Base-by-base conservation (phyloP, 2,329 filamentous ascomycete genomes). In the Pyricularia pennisetigena region DNA sequence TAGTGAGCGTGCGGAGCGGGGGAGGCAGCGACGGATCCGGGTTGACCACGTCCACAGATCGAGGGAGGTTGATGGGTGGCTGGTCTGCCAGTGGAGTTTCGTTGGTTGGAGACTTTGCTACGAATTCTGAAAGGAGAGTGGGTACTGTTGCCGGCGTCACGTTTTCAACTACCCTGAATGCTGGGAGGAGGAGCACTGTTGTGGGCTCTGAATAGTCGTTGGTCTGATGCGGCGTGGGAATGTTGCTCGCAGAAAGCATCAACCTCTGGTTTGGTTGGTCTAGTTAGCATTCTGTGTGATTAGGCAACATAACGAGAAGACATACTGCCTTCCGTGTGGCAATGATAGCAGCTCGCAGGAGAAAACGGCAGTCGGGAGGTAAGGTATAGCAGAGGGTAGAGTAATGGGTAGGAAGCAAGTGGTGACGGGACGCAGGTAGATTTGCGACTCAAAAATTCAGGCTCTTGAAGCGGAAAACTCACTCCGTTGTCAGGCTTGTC, bases 201-300 rank as follows among this genome's bases (percentile, higher is more conserved):
- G 94, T 97, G 5, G 92, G 90, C 68, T 87, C 80, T 6, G 82
- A 84, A 80, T 90, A 89, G 74, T 84, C 85, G 74, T 80, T 81
- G 64, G 81, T 83, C 77, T 89, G 85, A 74, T 86, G 84, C 29
- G 93, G 93, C 1, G 92, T 88, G 16, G 91, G 92, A 70, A 97
- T 96, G 79, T 97, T 94, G 71, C 91, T 95, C 64, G 94, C 94
- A 7, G 93, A 97, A 64, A 98, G 85, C 88, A 96, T 97, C 72
- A 97, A 83, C 78, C 90, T 94, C 73, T 68, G 67, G 23, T 35
- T 12, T 1, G 12, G 8, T 26, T 61, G 1, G 8, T 12, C n/a
- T 24, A 23, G 57, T 61, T 12, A 61, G n/a, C 24, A 26, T 16
- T n/a, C 65, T 62, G 64, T 65, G 20, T 54, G 14, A 14, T n/a